Evolutionary conservation across 108 stramenopile genomes (phyloP), one percentile per base, ranked within the genome.

Genomic region (Cyclotella cryptica): DNA sequence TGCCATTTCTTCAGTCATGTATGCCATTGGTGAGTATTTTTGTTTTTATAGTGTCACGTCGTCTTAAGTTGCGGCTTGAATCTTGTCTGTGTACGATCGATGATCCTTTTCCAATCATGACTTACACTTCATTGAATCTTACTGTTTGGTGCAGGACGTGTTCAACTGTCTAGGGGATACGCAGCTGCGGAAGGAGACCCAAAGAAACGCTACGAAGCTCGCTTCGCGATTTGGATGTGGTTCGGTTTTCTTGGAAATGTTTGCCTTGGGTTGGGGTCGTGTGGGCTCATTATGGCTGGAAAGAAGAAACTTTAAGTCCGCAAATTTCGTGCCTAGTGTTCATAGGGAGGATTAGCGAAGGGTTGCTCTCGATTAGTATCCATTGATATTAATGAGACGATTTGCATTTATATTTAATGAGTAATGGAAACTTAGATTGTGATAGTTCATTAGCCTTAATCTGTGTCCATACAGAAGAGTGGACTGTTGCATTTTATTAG

Each of bases 101-200:
- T 6, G 35, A 35, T 35, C 2, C 4, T 35, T 35, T 6, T 35
- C 35, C 6, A 2, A 35, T 35, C 2, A 5, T 35, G 35, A 35
- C 35, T 60, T 14, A 12, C 30, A 26, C 21, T 26, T 58, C 19
- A 21, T 12, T 45, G 14, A 21, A 40, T 22, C 45, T 24, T 43
- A 54, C 22, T 47, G 45, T 3, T 14, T 1, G 46, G 2, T 41
- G 45, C 14, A 69, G 77, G 81, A 59, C 73, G 80, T 11, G 75
- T 71, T 43, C 79, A 69, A 15, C 81, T 79, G 5, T 79, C 73
- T 15, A 30, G 49, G 68, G 82, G 78, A 54, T 79, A 80, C 47
- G 67, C 68, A 1, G 79, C 68, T 57, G 67, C 68, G 53, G 78
- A 76, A 39, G 76, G 79, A 1, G 74, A 80, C 43, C 43, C 73